phyloP scores from a whole-genome alignment of 2,329 filamentous ascomycete species.

The Juglanconis oblonga region DNA sequence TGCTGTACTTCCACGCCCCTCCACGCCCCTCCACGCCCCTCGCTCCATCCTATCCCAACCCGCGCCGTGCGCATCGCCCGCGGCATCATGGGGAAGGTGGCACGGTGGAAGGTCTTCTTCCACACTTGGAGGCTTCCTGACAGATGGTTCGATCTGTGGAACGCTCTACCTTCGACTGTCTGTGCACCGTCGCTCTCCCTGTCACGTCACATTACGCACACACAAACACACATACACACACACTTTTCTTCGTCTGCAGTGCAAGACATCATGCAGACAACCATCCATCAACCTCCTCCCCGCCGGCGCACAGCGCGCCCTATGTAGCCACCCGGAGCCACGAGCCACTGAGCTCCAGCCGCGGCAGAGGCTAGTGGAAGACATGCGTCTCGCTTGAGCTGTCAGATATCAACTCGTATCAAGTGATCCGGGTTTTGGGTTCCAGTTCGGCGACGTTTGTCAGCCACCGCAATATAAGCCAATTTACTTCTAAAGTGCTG shows the following conservation, averaged over 20 bases:
- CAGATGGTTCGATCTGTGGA: not conserved
- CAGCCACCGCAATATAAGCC: not conserved
- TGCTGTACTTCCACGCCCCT: not conserved
- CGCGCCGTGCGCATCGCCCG: not conserved
- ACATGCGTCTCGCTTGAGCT: slow-evolving; percentile 1
- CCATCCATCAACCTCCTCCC: not conserved
- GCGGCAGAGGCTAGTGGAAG: not conserved
- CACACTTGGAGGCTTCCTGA: not conserved
- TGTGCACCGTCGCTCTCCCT: not conserved
- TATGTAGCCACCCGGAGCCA: slow-evolving; percentile 4
- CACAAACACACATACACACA: not conserved
- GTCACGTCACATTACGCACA: not conserved
- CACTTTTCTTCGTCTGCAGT: not conserved
- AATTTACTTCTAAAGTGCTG: not conserved
- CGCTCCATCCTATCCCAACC: not conserved
- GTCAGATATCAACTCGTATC: slow-evolving; percentile 1
- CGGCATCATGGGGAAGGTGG: no score
- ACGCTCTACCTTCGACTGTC: not conserved
- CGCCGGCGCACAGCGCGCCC: not conserved
- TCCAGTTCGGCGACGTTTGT: not conserved
- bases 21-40: not conserved
- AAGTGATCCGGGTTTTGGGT: not conserved
- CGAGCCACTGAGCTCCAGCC: not conserved
- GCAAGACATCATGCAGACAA: slow-evolving; percentile 14
- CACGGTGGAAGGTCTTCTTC: no score